phyloP scores from a whole-genome alignment of 768 basidiomycete species.

The Psilocybe azurescens region DNA sequence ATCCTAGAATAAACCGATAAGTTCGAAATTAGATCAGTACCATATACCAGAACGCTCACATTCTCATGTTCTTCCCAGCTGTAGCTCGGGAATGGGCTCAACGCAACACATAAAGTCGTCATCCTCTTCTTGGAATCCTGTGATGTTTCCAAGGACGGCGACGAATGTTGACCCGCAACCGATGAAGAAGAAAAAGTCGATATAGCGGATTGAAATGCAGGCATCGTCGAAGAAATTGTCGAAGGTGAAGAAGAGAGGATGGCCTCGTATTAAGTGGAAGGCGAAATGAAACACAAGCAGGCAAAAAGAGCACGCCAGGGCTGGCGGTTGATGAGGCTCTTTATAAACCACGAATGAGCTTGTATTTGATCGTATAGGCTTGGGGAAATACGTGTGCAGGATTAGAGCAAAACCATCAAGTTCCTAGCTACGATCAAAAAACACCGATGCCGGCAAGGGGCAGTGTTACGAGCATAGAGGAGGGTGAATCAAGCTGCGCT shows the following conservation, averaged over 20 bases:
- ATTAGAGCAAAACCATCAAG: neutral
- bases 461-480: neutral
- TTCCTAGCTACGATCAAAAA: neutral
- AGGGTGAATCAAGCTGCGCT: neutral
- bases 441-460: neutral
- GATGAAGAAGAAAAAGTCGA: slow-evolving; percentile 18
- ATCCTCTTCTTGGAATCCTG: slow-evolving; percentile 19
- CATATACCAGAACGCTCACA: slow-evolving; percentile 7
- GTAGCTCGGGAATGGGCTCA: slow-evolving; percentile 20
- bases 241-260: neutral
- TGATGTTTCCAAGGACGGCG: slow-evolving; percentile 12
- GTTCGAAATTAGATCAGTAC: neutral
- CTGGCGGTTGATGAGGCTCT: neutral
- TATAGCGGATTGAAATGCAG: slow-evolving; percentile 14
- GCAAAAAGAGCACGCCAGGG: neutral
- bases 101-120: slow-evolving; percentile 17
- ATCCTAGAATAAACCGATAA: slow-evolving; percentile 3
- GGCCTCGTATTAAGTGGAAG: neutral
- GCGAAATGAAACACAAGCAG: neutral
- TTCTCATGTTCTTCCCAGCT: slow-evolving; percentile 22
- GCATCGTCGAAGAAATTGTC: slow-evolving; percentile 5
- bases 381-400: neutral
- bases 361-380: neutral
- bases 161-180: slow-evolving; percentile 23
- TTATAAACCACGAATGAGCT: neutral